Base-by-base conservation (phyloP, 805 yeast genomes). In the Diddensiella caesifluorescens region DNA sequence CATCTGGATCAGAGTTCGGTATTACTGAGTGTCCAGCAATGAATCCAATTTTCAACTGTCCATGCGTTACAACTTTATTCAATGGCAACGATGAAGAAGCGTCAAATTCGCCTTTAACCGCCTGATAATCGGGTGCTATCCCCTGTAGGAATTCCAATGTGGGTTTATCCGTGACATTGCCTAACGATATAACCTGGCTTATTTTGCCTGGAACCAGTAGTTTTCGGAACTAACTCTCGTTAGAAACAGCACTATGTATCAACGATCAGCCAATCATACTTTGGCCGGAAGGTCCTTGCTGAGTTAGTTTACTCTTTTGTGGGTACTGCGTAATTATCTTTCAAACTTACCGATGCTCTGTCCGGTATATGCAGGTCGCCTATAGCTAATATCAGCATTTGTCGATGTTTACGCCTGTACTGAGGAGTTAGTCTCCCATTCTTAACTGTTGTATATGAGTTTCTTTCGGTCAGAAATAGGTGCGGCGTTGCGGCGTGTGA, bases 41-140 rank as follows among this genome's bases (percentile, higher is more conserved):
- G 50, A 89, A 74, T 2, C 97, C 97, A 37, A 90, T 78, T 41
- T 79, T 76, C 45, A 90, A 72, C 44, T 74, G 73, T 20, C 87
- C 96, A 42, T 74, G 79, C 10, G 71, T 71, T 28, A 87, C 76
- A 3, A 82, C 79, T 20, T 77, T 67, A 33, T 80, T 75, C 29
- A 80, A 63, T 10, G 92, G 94, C 35, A 82, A 59, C 39, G 62
- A 57, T 4, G 64, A 49, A 19, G 66, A 68, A 46, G 70, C 70
- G 57, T 89, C 97, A 54, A 71, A 78, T 51, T 86, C 95, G 2
- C 97, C 97, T 47, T 79, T 76, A 5, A 89, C 95, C 25, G 80
- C 63, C 45, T 80, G 80, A 44, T 84, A 74, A 49, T 80, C 81
- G 2, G 88, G 74, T 15, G 95, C 80, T 31, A 90, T 63, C 22